These are phyloP conservation scores for Moringa oleifera DNA, from an alignment of 345 rosid genomes.

Conservation along the genomic window DNA sequence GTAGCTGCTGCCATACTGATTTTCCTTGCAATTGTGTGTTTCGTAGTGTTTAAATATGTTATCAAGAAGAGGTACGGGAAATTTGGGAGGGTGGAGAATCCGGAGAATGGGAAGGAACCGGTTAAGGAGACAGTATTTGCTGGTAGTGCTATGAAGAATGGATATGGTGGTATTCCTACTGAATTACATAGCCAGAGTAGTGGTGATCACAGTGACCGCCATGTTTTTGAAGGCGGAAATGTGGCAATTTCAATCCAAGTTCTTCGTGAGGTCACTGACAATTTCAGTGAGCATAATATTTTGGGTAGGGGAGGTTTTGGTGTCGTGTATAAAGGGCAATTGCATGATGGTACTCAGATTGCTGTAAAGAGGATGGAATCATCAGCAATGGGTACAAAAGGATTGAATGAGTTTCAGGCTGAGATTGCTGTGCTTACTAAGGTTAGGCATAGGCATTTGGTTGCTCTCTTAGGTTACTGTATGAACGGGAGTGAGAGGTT, in stretches of 20 bases:
- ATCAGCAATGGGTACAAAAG: conserved; percentile 50
- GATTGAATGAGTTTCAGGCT: conserved; percentile 80
- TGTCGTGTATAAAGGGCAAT: conserved; percentile 72
- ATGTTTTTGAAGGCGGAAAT: conserved; percentile 54
- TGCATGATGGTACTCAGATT: conserved; percentile 81
- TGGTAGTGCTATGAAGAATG: conserved; percentile 20
- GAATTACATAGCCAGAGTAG: conserved; percentile 55
- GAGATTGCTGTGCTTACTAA: conserved; percentile 82
- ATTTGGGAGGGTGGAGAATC: conserved; percentile 34
- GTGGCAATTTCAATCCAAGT: conserved; percentile 62
- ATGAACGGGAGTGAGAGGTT: conserved; percentile 73
- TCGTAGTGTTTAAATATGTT: conserved; percentile 43
- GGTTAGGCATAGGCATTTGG: conserved; percentile 87
- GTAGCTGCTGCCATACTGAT: conserved; percentile 39
- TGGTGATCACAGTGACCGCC: conserved; percentile 47
- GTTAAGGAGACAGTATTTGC: conserved; percentile 31
- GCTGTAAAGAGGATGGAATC: conserved; percentile 89
- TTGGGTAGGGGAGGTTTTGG: conserved; percentile 91
- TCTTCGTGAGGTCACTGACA: conserved; percentile 59
- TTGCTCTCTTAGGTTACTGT: conserved; percentile 77
- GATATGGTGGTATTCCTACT: conserved; percentile 33
- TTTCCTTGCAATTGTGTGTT: conserved; percentile 35
- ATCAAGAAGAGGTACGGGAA: conserved; percentile 33
- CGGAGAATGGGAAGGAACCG: conserved; percentile 36
- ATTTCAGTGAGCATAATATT: conserved; percentile 61